Evolutionary conservation across 495 filamentous ascomycete species (phyloP).

Genomic region (Platismatia glauca): DNA sequence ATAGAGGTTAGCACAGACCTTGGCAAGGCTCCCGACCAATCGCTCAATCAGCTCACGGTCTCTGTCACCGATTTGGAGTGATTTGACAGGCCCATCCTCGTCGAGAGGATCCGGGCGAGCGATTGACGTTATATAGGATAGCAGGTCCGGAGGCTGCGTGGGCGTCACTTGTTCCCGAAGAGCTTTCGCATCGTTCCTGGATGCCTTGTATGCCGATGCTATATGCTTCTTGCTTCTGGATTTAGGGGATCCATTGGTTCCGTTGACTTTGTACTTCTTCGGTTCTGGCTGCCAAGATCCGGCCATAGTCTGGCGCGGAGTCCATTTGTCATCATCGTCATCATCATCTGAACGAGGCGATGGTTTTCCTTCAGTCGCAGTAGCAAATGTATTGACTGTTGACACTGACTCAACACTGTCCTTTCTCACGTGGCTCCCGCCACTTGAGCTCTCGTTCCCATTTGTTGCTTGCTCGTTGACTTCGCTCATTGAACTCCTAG

Average conservation of each 20-base stretch:
- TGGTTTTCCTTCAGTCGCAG: slow-evolving; percentile 60
- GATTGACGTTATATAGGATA: slow-evolving; percentile 32
- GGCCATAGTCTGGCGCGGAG: slow-evolving; percentile 25
- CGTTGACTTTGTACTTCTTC: slow-evolving; percentile 13
- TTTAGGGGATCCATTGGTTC: slow-evolving; percentile 4
- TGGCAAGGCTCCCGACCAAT: slow-evolving; percentile 63
- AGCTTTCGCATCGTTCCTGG: slow-evolving; percentile 22
- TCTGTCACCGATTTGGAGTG: slow-evolving; percentile 51
- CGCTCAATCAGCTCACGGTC: slow-evolving; percentile 70
- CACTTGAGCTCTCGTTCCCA: slow-evolving; percentile 2
- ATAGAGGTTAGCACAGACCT: slow-evolving; percentile 58
- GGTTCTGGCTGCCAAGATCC: slow-evolving; percentile 29
- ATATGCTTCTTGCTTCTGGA: slow-evolving; percentile 10
- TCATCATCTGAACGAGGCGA: slow-evolving; percentile 30
- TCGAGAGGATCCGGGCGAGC: slow-evolving; percentile 16
- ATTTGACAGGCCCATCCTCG: slow-evolving; percentile 20
- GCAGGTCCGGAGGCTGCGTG: slow-evolving; percentile 36
- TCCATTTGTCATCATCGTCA: slow-evolving; percentile 24
- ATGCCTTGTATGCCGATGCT: slow-evolving; percentile 13
- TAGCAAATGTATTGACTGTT: slow-evolving; percentile 74
- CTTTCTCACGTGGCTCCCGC: slow-evolving; percentile 38
- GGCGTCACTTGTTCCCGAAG: slow-evolving; percentile 24
- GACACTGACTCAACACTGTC: slow-evolving; percentile 62
- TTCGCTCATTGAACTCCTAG: slow-evolving; percentile 20
- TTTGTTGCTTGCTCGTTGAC: neutral